Evolutionary conservation across 2,329 filamentous ascomycete species (phyloP), one percentile per base, ranked within the genome.

Genomic region (Paracoccidioides lutzii): DNA sequence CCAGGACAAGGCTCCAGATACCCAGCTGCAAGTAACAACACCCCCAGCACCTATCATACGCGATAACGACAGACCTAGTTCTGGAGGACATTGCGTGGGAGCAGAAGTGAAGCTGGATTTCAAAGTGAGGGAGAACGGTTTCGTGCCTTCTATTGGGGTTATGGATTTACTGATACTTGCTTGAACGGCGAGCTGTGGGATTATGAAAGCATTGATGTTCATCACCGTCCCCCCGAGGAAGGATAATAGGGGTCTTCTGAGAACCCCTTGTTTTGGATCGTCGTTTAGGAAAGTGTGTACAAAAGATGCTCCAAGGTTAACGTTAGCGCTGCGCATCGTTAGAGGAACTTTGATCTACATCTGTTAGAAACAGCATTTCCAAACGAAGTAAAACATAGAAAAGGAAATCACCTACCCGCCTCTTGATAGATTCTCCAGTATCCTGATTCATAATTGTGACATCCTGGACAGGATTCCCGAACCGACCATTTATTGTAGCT

Each of bases 1-100:
- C 71, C 71, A 74, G 1, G 48, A 32, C 30, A 68, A 52, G n/a
- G 63, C 57, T n/a, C 71, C 71, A 57, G 67, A 73, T 4, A 66
- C 65, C 70, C 69, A 72, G 28, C 66, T 64, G 43, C 66, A 63
- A 51, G 67, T 66, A 2, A 64, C 67, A 28, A 66, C 52, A 38
- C 70, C 69, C 30, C 60, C 59, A 5, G 60, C 22, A 1, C 67
- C 66, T 10, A 74, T 58, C 53, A 63, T 58, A 54, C 67, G 70
- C 12, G 62, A 59, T 12, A 69, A 53, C 48, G 69, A 64, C 6
- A 73, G 54, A 22, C 63, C 63, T 15, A 73, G 52, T 3, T 59
- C 61, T 9, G 71, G 71, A 1, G 64, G 65, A 3, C 54, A 58
- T 42, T 64, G 58, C 5, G 59, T 57, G 30, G 67, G 59, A 0